A percentile compares a stretch with the other conserved stretches of the same genome.
Evolutionary conservation across 331 rosid species (phyloP).

Genomic region (Rhamnella rubrinervis): DNA sequence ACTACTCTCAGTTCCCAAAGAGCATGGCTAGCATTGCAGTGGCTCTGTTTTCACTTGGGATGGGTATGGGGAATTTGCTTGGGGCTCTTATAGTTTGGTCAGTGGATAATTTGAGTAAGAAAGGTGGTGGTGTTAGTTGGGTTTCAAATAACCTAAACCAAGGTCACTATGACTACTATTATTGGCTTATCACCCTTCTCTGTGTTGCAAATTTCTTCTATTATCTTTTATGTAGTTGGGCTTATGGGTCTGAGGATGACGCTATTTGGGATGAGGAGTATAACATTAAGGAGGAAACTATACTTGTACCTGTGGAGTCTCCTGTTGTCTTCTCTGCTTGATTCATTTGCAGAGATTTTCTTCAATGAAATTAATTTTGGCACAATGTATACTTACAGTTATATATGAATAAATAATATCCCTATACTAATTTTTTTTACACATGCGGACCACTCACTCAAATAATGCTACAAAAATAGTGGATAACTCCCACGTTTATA

Average conservation of each 20-base stretch:
- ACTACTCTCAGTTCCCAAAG: constrained; percentile 66
- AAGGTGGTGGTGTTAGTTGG: constrained; percentile 51
- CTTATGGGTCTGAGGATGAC: constrained; percentile 47
- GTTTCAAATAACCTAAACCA: constrained; percentile 43
- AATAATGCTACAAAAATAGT: too few relatives aligned
- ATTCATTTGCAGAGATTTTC: not conserved
- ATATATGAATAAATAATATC: too few relatives aligned
- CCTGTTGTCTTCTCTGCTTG: not conserved
- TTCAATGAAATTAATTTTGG: not conserved
- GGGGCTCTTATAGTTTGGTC: constrained; percentile 42
- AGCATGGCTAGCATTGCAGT: constrained; percentile 72
- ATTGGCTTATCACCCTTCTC: constrained; percentile 41
- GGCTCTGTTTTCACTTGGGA: constrained; percentile 44
- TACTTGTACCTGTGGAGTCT: constrained; percentile 7
- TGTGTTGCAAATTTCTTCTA: constrained; percentile 47
- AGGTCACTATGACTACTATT: constrained; percentile 72
- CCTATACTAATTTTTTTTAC: too few relatives aligned
- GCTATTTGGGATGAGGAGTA: constrained; percentile 47
- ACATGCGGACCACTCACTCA: too few relatives aligned
- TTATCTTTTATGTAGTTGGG: constrained; percentile 51
- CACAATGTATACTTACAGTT: not conserved
- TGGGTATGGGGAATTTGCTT: constrained; percentile 52
- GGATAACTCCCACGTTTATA: too few relatives aligned
- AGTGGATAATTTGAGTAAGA: constrained; percentile 33
- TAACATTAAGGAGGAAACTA: not conserved